Conservation (phyloP, 352 stramenopile genomes). For the Globisporangium recalcitrans region DNA sequence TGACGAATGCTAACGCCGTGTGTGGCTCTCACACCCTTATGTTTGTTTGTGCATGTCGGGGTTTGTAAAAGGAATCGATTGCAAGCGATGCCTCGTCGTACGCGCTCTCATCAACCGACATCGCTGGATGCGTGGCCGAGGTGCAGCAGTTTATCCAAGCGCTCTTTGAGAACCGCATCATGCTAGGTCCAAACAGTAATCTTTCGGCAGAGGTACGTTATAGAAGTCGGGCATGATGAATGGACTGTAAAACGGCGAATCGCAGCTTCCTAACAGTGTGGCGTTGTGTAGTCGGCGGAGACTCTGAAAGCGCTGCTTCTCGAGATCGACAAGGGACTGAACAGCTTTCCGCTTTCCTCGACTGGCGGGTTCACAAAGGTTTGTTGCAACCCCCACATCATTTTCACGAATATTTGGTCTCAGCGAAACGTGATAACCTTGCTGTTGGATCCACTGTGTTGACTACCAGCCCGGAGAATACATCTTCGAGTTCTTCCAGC, state of each 20-base stretch:
- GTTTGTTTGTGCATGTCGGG: not conserved
- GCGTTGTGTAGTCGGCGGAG: constrained; percentile 50
- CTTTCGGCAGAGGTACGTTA: constrained; percentile 60
- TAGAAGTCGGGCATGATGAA: too few relatives aligned
- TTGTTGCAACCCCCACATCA: constrained; percentile 4
- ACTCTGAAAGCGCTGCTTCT: constrained; percentile 77
- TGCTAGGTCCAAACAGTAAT: constrained; percentile 39
- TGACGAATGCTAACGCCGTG: not conserved
- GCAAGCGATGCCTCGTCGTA: constrained; percentile 95
- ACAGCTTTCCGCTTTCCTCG: constrained; percentile 65
- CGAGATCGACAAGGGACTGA: constrained; percentile 83
- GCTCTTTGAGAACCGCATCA: constrained; percentile 54
- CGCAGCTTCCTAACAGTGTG: not conserved
- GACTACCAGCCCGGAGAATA: constrained; percentile 61
- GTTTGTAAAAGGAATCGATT: constrained; percentile 62
- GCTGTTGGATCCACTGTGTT: not conserved
- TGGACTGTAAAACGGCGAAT: too few relatives aligned
- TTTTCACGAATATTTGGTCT: not conserved
- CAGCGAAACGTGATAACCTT: not conserved
- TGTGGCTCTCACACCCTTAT: constrained; percentile 3
- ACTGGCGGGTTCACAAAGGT: constrained; percentile 82
- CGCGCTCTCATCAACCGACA: constrained; percentile 91
- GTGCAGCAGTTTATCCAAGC: constrained; percentile 83
- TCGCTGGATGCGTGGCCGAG: constrained; percentile 92
- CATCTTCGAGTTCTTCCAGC: constrained; percentile 90